Evolutionary conservation across 1,284 basidiomycete genomes (phyloP), one percentile per base, ranked within the genome.

Genomic region (Entoloma clypeatum): DNA sequence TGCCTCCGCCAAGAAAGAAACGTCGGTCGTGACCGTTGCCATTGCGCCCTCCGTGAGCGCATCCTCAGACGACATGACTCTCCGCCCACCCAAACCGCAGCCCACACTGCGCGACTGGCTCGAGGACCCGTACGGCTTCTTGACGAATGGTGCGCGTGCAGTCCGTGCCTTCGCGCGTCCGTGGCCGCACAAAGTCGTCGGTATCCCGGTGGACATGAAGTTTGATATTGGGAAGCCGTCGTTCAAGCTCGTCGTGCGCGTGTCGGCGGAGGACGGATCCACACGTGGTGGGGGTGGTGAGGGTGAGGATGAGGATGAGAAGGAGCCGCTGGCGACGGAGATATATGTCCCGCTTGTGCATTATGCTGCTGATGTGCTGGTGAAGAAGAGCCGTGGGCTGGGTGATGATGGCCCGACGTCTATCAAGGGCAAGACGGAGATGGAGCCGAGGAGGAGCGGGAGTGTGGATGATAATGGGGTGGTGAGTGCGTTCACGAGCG

Each of bases 261-360:
- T 92, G 6, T 58, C 65, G 1, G 52, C 78, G 0, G 72, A 74
- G 21, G 84, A 85, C 51, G 60, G 58, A 22, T 65, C 50, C 11
- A 19, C 41, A 14, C 36, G 18, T 2, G 38, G 14, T 10, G 17
- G 17, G 31, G 42, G 24, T 5, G 36, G 17, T 14, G 47, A 48
- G 13, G 51, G 21, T 22, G 33, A 54, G 41, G 50, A 51, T 7
- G 48, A 49, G 17, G 56, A 63, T 39, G 60, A 62, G 30, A 63
- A 64, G 9, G 63, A 64, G 6, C 64, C 63, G 17, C 61, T 79
- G 2, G 72, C 79, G 8, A 95, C 91, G 7, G 91, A 94, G 70
- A 83, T 96, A 11, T 97, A 78, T 59, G 60, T 96, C 1, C 93
- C 93, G 1, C 72, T 90, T 39, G 79, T 94, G n/a, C 92, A 96